Evolutionary conservation across 2,329 filamentous ascomycete species (phyloP).

Genomic region (Colletotrichum coccodes): DNA sequence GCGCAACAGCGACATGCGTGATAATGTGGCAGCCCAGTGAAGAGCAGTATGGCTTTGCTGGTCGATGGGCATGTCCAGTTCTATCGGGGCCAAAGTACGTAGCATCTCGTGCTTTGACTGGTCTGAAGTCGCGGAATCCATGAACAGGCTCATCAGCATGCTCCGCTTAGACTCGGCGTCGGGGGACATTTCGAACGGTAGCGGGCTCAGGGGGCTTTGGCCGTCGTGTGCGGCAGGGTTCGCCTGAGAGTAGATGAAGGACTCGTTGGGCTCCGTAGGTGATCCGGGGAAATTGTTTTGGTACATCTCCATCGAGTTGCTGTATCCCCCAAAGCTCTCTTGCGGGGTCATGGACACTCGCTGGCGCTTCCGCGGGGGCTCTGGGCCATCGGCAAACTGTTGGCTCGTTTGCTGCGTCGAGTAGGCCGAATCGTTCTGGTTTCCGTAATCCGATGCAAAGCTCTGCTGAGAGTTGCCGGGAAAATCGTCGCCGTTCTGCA

Average conservation of each 20-base stretch:
- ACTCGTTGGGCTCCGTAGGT: slow-evolving; percentile 83
- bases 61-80: slow-evolving; percentile 94
- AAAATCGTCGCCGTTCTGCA: slow-evolving; percentile 76
- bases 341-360: slow-evolving; percentile 65
- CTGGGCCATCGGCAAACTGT: slow-evolving; percentile 50
- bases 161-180: slow-evolving; percentile 84
- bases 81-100: slow-evolving; percentile 77
- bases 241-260: slow-evolving; percentile 73
- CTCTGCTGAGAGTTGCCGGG: slow-evolving; percentile 86
- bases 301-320: slow-evolving; percentile 58
- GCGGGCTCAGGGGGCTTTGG: slow-evolving; percentile 70
- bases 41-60: slow-evolving; percentile 88
- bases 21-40: slow-evolving; percentile 95
- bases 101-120: slow-evolving; percentile 81
- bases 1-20: slow-evolving; percentile 83
- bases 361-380: slow-evolving; percentile 86
- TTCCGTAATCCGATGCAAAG: slow-evolving; percentile 79
- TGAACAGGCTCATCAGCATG: slow-evolving; percentile 83
- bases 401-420: slow-evolving; percentile 63
- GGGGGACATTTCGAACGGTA: slow-evolving; percentile 69
- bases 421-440: slow-evolving; percentile 77
- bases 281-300: slow-evolving; percentile 71
- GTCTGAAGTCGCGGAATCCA: slow-evolving; percentile 77
- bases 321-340: slow-evolving; percentile 66
- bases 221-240: slow-evolving; percentile 53